These are phyloP conservation scores for Ascochyta koolunga DNA, from an alignment of 2,329 filamentous ascomycete genomes.

Conservation along the genomic window DNA sequence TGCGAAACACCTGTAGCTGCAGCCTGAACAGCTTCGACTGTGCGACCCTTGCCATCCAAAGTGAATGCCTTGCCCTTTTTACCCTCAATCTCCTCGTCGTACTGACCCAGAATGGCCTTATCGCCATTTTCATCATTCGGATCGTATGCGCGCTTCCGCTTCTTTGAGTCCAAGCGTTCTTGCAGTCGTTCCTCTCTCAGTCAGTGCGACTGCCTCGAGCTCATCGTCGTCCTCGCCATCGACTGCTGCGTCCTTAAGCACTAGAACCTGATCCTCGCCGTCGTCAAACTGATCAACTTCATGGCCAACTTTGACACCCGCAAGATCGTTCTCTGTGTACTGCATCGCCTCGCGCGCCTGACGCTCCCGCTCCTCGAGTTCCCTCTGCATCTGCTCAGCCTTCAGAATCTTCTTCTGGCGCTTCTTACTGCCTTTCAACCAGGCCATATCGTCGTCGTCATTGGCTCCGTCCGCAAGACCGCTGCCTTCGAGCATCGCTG, in stretches of 20 bases:
- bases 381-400: constrained; percentile 72
- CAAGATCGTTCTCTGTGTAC: constrained; percentile 84
- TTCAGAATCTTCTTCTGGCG: constrained; percentile 86
- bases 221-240: constrained; percentile 86
- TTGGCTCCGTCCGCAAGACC: constrained; percentile 80
- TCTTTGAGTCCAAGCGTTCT: constrained; percentile 84
- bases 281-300: constrained; percentile 82
- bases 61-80: constrained; percentile 91
- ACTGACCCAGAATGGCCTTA: constrained; percentile 79
- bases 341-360: constrained; percentile 69
- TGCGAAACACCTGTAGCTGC: constrained; percentile 60
- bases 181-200: constrained; percentile 73
- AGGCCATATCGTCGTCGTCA: constrained; percentile 77
- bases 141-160: constrained; percentile 87
- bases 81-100: constrained; percentile 92
- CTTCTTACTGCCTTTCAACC: constrained; percentile 91
- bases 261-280: constrained; percentile 84
- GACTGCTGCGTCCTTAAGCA: constrained; percentile 91
- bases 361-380: constrained; percentile 72
- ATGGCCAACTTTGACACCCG: constrained; percentile 90
- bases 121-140: constrained; percentile 73
- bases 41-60: constrained; percentile 77
- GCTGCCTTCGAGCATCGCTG: constrained; percentile 77
- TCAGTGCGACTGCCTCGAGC: constrained; percentile 76
- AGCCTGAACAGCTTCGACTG: constrained; percentile 65